A percentile compares a stretch with the other conserved stretches of the same genome.
Conservation (phyloP, 108 stramenopile genomes). For the Ochromonas danica region DNA sequence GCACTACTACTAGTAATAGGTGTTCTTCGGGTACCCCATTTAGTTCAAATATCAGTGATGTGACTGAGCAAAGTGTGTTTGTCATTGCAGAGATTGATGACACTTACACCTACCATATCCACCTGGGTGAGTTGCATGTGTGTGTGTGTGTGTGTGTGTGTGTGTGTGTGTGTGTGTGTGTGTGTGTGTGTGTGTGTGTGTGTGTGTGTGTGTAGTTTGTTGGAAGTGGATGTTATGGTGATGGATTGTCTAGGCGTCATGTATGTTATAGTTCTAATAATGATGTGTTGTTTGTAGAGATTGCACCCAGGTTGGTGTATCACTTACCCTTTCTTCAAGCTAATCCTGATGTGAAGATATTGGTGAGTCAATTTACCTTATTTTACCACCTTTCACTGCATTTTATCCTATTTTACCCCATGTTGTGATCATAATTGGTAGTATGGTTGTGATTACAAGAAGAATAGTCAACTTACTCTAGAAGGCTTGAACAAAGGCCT, state of each 20-base stretch:
- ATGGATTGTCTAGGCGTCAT: not conserved
- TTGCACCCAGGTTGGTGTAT: not conserved
- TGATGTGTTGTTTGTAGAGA: not conserved
- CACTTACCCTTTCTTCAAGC: not conserved
- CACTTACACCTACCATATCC: slow-evolving; percentile 2
- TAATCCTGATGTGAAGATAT: not conserved
- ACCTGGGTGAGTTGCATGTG: not conserved
- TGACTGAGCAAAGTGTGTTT: too few relatives aligned
- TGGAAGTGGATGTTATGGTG: not conserved
- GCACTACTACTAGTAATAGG: too few relatives aligned
- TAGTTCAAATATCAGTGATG: too few relatives aligned
- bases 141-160: not conserved
- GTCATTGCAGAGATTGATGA: slow-evolving; percentile 3
- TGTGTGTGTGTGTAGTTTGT: not conserved
- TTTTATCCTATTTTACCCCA: not conserved
- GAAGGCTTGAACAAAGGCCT: not conserved
- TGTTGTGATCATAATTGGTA: not conserved
- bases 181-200: not conserved
- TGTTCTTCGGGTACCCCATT: too few relatives aligned
- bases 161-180: not conserved
- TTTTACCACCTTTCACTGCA: not conserved
- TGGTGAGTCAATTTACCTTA: not conserved
- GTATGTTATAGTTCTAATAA: too few relatives aligned
- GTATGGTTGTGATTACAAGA: not conserved
- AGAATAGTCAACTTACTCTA: not conserved